A percentile compares a stretch with the other conserved stretches of the same genome.
phyloP scores from a whole-genome alignment of 1,284 basidiomycete genomes.

The Ganoderma boninense region DNA sequence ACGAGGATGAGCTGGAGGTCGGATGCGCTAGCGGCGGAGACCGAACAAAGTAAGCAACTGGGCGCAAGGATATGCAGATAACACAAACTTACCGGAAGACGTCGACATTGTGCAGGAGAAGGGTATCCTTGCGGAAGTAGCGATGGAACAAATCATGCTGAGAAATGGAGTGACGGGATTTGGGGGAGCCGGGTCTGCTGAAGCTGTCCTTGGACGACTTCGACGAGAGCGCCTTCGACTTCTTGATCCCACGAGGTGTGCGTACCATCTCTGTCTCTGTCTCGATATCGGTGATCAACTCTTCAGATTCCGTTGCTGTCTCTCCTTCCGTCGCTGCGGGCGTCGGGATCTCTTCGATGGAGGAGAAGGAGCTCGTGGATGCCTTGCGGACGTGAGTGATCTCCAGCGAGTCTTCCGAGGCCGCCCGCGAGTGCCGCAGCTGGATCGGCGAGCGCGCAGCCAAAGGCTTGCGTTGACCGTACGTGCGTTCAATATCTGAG shows the following conservation, averaged over 20 bases:
- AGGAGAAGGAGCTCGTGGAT: conserved; percentile 31
- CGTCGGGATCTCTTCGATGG: conserved; percentile 52
- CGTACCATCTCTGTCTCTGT: conserved; percentile 49
- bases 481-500: conserved; percentile 91
- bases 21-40: conserved; percentile 54
- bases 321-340: conserved; percentile 79
- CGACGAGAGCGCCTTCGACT: conserved; percentile 16
- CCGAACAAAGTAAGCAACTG: background rate
- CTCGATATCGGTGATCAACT: conserved; percentile 75
- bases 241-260: background rate
- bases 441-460: conserved; percentile 81
- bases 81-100: conserved; percentile 70
- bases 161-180: conserved; percentile 46
- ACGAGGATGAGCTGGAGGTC: conserved; percentile 74
- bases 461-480: conserved; percentile 88
- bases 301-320: conserved; percentile 69
- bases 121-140: conserved; percentile 91
- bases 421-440: conserved; percentile 25
- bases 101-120: conserved; percentile 87
- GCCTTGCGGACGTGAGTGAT: conserved; percentile 28
- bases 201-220: conserved; percentile 18
- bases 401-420: conserved; percentile 20
- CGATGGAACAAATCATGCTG: conserved; percentile 91
- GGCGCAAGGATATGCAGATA: conserved; percentile 15
- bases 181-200: conserved; percentile 14